Evolutionary conservation across 2,329 filamentous ascomycete genomes (phyloP).

Genomic region (Macrophomina tecta): DNA sequence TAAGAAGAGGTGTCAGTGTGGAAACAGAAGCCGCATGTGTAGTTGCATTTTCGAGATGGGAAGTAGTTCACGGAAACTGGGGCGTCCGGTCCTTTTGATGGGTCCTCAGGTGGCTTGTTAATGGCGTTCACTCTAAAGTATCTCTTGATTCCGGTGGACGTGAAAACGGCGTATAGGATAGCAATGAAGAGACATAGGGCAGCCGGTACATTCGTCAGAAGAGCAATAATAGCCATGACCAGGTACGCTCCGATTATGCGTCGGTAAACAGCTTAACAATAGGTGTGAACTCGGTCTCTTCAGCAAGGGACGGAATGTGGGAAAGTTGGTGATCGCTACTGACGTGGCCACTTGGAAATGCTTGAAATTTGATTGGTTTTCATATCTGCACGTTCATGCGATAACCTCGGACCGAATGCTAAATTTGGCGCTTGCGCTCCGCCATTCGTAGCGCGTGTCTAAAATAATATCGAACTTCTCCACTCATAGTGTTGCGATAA

Average conservation of each 20-base stretch:
- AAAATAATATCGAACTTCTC: background rate
- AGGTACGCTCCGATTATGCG: too few relatives aligned
- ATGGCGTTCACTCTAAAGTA: background rate
- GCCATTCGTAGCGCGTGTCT: background rate
- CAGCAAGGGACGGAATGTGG: background rate
- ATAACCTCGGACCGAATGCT: background rate
- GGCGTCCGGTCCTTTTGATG: slow-evolving; percentile 1
- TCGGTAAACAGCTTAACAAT: too few relatives aligned
- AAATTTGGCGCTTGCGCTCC: background rate
- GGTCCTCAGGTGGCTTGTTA: slow-evolving; percentile 7
- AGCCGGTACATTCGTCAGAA: background rate
- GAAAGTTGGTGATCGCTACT: background rate
- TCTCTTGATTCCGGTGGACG: slow-evolving; percentile 6
- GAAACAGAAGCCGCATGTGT: slow-evolving; percentile 62
- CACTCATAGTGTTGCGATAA: background rate
- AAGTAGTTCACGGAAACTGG: slow-evolving; percentile 57
- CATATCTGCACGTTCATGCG: background rate
- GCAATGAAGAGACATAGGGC: background rate
- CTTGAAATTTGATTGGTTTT: background rate
- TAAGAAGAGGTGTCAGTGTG: slow-evolving; percentile 60
- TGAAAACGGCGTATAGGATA: background rate
- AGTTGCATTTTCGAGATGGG: slow-evolving; percentile 56
- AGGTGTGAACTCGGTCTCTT: background rate
- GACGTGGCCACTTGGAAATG: background rate
- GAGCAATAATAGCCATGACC: background rate